Evolutionary conservation across 352 stramenopile species (phyloP).

Genomic region (Pythium sp.): DNA sequence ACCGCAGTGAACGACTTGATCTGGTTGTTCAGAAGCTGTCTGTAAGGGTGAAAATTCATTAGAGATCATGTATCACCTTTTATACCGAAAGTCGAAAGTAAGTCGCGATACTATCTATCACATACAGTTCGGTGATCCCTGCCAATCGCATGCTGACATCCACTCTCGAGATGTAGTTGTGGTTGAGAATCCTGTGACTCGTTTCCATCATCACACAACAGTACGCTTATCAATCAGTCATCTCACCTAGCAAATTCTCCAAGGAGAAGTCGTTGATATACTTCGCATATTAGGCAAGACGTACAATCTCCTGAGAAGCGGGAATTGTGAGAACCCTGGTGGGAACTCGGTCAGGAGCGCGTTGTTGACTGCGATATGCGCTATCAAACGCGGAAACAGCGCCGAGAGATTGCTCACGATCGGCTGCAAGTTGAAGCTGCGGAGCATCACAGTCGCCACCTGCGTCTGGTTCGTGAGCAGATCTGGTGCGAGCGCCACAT

Average conservation of each 20-base stretch:
- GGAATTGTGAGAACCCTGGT: not conserved
- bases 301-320: not conserved
- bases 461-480: not conserved
- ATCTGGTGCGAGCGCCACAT: conserved; percentile 5
- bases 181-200: not conserved
- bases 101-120: not conserved
- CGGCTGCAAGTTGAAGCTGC: not conserved
- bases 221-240: not conserved
- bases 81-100: no score
- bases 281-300: not conserved
- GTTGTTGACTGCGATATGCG: not conserved
- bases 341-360: not conserved
- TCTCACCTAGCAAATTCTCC: not conserved
- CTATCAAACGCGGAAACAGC: not conserved
- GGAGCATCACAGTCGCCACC: not conserved
- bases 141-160: not conserved
- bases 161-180: conserved; percentile 3
- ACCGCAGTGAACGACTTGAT: not conserved
- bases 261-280: not conserved
- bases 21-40: conserved; percentile 6
- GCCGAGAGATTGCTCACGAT: not conserved
- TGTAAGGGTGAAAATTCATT: not conserved
- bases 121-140: not conserved
- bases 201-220: not conserved
- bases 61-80: no score